Conservation (phyloP, 495 filamentous ascomycete species). For the Xylaria venustula region DNA sequence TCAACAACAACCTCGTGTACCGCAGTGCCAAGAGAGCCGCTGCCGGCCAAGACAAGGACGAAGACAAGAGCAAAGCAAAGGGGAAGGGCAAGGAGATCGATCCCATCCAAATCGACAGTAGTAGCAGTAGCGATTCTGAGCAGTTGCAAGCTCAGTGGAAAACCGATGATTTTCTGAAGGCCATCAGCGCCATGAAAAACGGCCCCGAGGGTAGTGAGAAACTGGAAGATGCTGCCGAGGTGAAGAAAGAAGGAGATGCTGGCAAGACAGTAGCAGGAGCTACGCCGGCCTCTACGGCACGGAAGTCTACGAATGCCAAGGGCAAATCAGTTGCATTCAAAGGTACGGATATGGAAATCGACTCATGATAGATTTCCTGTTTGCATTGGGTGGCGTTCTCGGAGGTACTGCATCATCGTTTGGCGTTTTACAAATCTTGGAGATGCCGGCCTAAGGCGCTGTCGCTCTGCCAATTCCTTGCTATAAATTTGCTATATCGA, state of each 20-base stretch:
- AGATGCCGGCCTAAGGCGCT: no score
- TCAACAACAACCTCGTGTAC: conserved; percentile 40
- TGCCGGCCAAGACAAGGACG: neutral
- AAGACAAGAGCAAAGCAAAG: conserved; percentile 4
- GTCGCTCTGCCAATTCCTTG: no score
- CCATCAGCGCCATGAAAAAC: conserved; percentile 33
- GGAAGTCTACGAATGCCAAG: conserved; percentile 8
- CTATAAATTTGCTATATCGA: neutral
- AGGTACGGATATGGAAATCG: conserved; percentile 12
- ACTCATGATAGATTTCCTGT: conserved; percentile 4
- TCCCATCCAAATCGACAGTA: conserved; percentile 16
- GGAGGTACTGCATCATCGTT: neutral
- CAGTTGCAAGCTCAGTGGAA: conserved; percentile 36
- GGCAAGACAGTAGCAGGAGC: conserved; percentile 17
- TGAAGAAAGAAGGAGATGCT: conserved; percentile 22
- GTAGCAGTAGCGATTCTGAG: conserved; percentile 26
- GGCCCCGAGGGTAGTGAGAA: conserved; percentile 14
- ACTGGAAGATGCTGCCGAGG: conserved; percentile 23
- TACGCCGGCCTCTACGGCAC: conserved; percentile 8
- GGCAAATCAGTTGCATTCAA: conserved; percentile 30
- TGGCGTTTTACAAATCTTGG: neutral
- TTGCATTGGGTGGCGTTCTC: conserved; percentile 30
- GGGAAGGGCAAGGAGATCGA: conserved; percentile 31
- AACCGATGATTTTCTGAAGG: conserved; percentile 37
- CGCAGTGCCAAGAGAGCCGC: neutral